Evolutionary conservation across 257 asterid species (phyloP), one percentile per base, ranked within the genome.

Genomic region (Fraxinus excelsior): DNA sequence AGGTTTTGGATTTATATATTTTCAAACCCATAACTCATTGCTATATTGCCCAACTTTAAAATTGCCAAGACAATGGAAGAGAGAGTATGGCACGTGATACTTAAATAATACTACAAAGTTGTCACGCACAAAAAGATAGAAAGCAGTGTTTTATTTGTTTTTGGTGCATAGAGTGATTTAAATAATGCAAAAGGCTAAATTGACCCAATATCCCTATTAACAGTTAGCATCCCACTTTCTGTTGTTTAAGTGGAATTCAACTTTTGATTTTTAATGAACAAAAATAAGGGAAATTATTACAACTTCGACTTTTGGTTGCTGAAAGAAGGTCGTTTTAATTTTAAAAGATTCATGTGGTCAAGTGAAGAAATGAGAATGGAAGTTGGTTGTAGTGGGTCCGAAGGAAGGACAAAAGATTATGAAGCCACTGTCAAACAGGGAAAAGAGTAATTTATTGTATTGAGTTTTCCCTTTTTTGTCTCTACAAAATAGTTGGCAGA

Each of bases 51-150:
- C 26, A 18, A 46, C 62, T 49, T 73, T 26, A 74, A 46, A 64
- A 80, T 58, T 76, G 80, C 23, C 67, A 73, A 78, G 16, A 21
- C 29, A 70, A 25, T 26, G 72, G 71, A 0, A 76, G 70, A 25
- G 14, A 68, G 58, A 34, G 51, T 31, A 28, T n/a, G 78, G 84
- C 90, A 86, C 77, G 86, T 81, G 84, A 74, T 60, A 42, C 51
- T 42, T 42, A 71, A 71, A 74, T 51, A 71, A 71, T 29, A 40
- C 19, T 34, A 28, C 66, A 5, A 51, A 74, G 82, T 81, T 74
- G 87, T 74, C 87, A 83, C 87, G 82, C 85, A 83, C 78, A 67
- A 86, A 86, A 83, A 84, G 67, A 56, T 74, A 73, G 18, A 73
- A 29, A 16, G 62, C 65, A 44, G 14, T 62, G 18, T 28, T 62